A percentile compares a stretch with the other conserved stretches of the same genome.
These are phyloP conservation scores for Nasturtium officinale DNA, from an alignment of 345 rosid species.

Conservation along the genomic window DNA sequence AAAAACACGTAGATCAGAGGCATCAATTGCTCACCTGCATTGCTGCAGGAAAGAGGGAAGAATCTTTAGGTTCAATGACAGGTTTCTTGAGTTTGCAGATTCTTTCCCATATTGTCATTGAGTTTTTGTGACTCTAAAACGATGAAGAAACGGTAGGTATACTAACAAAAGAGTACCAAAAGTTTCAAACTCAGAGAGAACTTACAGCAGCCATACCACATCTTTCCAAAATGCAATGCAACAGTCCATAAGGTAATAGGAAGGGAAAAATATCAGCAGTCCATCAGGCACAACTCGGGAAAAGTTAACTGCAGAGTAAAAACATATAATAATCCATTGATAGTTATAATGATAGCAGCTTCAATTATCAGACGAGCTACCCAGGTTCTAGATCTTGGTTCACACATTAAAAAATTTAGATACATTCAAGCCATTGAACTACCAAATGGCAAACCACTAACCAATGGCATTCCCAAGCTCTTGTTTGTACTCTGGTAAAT, in stretches of 20 bases:
- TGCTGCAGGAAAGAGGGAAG: conserved; percentile 70
- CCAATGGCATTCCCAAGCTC: conserved; percentile 98
- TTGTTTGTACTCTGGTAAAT: conserved; percentile 83
- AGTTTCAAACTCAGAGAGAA: conserved; percentile 26
- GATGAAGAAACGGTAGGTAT: conserved; percentile 33
- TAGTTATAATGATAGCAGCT: conserved; percentile 11
- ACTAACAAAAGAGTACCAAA: conserved; percentile 25
- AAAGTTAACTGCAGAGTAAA: conserved; percentile 71
- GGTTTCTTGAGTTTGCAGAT: conserved; percentile 90
- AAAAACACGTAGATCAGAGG: conserved; percentile 21
- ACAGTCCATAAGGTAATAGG: conserved; percentile 88
- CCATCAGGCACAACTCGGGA: conserved; percentile 96
- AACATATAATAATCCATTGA: conserved; percentile 18
- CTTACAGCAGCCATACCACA: conserved; percentile 53
- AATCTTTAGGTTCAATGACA: conserved; percentile 91
- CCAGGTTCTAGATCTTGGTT: conserved; percentile 15
- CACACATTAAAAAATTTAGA: conserved; percentile 19
- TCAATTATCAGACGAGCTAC: neutral
- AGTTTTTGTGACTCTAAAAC: conserved; percentile 57
- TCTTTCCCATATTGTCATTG: conserved; percentile 91
- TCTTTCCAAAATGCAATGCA: conserved; percentile 88
- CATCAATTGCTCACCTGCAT: conserved; percentile 61
- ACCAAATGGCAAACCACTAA: conserved; percentile 47
- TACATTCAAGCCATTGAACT: conserved; percentile 28
- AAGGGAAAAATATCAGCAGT: conserved; percentile 89